Base-by-base conservation (phyloP, 148 eudicot species). In the Chenopodium quinoa region DNA sequence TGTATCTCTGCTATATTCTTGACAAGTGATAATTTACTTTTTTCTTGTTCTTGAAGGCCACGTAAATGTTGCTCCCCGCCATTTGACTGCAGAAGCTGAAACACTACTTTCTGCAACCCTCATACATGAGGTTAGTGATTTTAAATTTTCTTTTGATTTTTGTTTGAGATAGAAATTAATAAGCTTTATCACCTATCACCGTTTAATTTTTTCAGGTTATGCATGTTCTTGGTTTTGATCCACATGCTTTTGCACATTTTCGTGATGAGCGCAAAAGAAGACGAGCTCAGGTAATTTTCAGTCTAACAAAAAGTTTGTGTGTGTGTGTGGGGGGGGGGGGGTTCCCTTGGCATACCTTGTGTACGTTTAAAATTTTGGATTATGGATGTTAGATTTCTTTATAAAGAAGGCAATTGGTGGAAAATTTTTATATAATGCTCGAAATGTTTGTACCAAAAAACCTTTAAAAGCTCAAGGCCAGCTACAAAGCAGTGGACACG, bases 201-300 rank as follows among this genome's bases (percentile, higher is more conserved):
- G 6, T 64, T 32, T 48, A 34, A 70, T 47, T 29, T 80, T 48
- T 54, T 67, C 85, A 95, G 97, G 99, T 96, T 73, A 96, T 96
- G 94, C 99, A 96, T 54, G 98, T 96, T 66, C 95, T 96, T 86
- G 99, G 99, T 68, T 96, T 96, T 87, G 99, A 96, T 89, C 99
- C 99, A 74, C 99, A 96, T 85, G 99, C 99, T 76, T 96, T 96
- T 82, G 93, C 98, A 19, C 99, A 96, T 85, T 96, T 96, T 82
- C 92, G 99, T 76, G 99, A 96, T 86, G 99, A 96, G 87, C 92
- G 99, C 79, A 96, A 91, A 89, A 88, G 95, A 82, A 88, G 99
- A 83, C 93, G 98, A 72, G 81, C 78, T 70, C 89, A 89, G 94
- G 99, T 96, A 86, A 80, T 52, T 67, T 12, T 48, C 8, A 31